Evolutionary conservation across 306 rosid species (phyloP).

Genomic region (Cucumis cinereus): DNA sequence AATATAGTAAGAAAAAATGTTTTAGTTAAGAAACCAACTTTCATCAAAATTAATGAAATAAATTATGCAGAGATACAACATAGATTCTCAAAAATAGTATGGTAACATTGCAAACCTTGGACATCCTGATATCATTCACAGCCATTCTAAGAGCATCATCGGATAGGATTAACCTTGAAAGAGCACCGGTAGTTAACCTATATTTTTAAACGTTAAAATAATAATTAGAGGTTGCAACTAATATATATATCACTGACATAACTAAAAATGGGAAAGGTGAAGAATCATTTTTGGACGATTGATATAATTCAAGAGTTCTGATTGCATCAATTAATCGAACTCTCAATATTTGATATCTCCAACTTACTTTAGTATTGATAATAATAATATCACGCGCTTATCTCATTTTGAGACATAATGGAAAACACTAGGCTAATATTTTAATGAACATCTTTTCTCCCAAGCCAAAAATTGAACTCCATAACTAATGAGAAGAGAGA

Average conservation of each 20-base stretch:
- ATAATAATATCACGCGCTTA: neutral
- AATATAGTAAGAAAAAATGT: neutral
- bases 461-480: too few species aligned
- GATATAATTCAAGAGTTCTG: neutral
- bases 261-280: neutral
- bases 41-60: neutral
- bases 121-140: slow-evolving; percentile 58
- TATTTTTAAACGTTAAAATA: slow-evolving; percentile 12
- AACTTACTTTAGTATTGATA: neutral
- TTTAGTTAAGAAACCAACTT: neutral
- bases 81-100: neutral
- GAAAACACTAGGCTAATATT: neutral
- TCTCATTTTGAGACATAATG: neutral
- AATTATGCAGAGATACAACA: neutral
- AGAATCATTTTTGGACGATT: neutral
- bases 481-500: too few species aligned
- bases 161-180: slow-evolving; percentile 73
- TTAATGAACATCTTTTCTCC: neutral
- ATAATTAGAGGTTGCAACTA: neutral
- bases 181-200: slow-evolving; percentile 76
- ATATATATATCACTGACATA: neutral
- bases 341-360: neutral
- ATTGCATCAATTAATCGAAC: neutral
- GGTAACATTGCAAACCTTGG: slow-evolving; percentile 61
- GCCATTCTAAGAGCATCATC: slow-evolving; percentile 87